A percentile compares a stretch with the other conserved stretches of the same genome.
phyloP scores from a whole-genome alignment of 2,329 filamentous ascomycete species.

The Colletotrichum spaethianum region DNA sequence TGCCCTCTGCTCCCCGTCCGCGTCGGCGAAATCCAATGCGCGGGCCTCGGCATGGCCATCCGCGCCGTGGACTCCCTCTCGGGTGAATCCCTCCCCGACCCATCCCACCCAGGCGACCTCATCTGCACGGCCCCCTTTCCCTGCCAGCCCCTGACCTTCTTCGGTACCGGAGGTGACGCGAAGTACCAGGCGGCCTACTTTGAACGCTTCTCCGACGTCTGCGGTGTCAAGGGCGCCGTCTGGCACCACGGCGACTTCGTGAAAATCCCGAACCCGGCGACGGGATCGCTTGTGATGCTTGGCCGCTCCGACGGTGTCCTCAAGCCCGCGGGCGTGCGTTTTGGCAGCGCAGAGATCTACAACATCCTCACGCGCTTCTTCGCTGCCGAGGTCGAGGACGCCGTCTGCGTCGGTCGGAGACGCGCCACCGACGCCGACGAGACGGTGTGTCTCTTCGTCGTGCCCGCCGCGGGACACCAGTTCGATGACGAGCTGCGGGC shows the following conservation, averaged over 20 bases:
- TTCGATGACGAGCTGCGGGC: constrained; percentile 74
- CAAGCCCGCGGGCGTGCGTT: constrained; percentile 92
- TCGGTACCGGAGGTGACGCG: constrained; percentile 77
- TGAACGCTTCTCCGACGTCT: constrained; percentile 76
- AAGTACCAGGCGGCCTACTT: constrained; percentile 92
- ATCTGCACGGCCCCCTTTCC: constrained; percentile 91
- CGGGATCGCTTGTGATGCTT: constrained; percentile 89
- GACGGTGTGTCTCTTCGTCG: constrained; percentile 89
- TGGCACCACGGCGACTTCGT: constrained; percentile 99
- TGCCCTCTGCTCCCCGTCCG: constrained; percentile 82
- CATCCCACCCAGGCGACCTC: constrained; percentile 85
- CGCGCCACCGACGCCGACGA: constrained; percentile 82
- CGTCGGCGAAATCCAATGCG: constrained; percentile 82
- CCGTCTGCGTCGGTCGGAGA: constrained; percentile 87
- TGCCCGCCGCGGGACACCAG: constrained; percentile 72
- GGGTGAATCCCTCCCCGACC: constrained; percentile 64
- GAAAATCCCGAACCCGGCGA: constrained; percentile 73
- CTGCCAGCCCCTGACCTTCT: constrained; percentile 92
- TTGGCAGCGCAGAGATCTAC: constrained; percentile 96
- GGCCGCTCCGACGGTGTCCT: constrained; percentile 93
- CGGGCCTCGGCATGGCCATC: constrained; percentile 85
- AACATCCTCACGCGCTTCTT: constrained; percentile 93
- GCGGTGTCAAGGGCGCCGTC: constrained; percentile 59
- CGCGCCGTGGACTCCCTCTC: constrained; percentile 70
- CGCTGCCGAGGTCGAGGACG: constrained; percentile 82